These are phyloP conservation scores for Linderina pennispora DNA, from an alignment of 192 early-diverging fungal species.

Conservation along the genomic window DNA sequence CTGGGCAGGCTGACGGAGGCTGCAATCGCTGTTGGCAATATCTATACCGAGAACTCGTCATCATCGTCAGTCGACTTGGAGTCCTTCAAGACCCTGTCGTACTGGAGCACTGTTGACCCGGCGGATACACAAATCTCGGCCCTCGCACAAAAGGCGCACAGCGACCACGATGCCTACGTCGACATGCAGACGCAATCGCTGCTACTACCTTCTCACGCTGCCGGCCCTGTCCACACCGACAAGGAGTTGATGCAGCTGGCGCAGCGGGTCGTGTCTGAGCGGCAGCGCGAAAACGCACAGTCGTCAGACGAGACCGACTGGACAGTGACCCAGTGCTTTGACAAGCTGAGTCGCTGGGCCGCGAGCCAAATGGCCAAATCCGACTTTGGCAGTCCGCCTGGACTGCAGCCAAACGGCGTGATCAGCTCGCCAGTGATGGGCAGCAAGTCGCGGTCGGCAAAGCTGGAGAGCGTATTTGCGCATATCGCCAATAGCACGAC, in stretches of 20 bases:
- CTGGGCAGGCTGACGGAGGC: constrained; percentile 11
- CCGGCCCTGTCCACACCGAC: constrained; percentile 1
- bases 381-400: constrained; percentile 14
- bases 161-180: constrained; percentile 19
- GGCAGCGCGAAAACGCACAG: constrained; percentile 8
- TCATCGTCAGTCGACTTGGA: constrained; percentile 28
- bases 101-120: constrained; percentile 5
- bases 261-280: constrained; percentile 20
- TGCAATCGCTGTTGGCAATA: background rate
- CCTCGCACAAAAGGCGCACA: background rate
- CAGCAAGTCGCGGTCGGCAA: constrained; percentile 1
- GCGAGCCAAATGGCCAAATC: constrained; percentile 1
- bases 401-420: constrained; percentile 1
- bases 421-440: constrained; percentile 7
- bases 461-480: constrained; percentile 14
- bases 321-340: constrained; percentile 32
- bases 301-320: constrained; percentile 21
- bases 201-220: constrained; percentile 11
- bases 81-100: constrained; percentile 13
- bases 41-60: background rate
- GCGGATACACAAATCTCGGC: too few relatives aligned
- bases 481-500: constrained; percentile 10
- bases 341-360: constrained; percentile 24
- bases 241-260: constrained; percentile 32
- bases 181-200: constrained; percentile 4